Percentiles rank a stretch among this genome's conserved stretches.
These are phyloP conservation scores for Epichloe bromicola DNA, from an alignment of 2,329 filamentous ascomycete genomes.

Conservation along the genomic window DNA sequence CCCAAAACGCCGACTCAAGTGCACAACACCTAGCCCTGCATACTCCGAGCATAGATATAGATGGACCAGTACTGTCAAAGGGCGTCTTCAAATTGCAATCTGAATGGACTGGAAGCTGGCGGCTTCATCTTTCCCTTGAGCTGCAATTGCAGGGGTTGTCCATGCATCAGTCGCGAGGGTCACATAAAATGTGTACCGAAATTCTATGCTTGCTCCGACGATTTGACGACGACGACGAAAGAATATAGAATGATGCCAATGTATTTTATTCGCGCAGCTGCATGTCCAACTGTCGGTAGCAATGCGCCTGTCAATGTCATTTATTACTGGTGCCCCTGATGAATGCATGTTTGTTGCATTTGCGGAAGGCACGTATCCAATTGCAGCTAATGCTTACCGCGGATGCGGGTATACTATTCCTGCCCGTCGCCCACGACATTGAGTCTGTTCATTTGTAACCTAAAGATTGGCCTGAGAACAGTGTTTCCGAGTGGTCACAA, in stretches of 20 bases:
- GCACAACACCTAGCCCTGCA: not conserved
- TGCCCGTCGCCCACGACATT: too few relatives aligned
- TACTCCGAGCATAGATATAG: not conserved
- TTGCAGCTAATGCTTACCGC: too few relatives aligned
- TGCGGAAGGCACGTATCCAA: not conserved
- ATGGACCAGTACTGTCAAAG: not conserved
- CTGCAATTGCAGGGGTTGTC: not conserved
- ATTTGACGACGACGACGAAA: not conserved
- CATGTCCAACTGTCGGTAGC: not conserved
- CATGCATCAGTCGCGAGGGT: not conserved
- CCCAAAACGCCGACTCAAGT: not conserved
- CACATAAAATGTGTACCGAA: not conserved
- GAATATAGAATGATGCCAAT: not conserved
- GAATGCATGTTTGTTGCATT: not conserved
- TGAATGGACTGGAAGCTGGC: not conserved
- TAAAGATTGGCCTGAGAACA: not conserved
- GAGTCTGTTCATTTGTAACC: too few relatives aligned
- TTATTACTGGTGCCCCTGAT: not conserved
- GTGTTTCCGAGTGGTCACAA: not conserved
- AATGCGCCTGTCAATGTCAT: too few relatives aligned
- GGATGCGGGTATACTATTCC: too few relatives aligned
- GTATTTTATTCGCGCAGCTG: not conserved
- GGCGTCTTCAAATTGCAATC: not conserved
- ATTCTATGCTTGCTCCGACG: not conserved
- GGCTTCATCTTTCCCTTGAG: not conserved